A percentile compares a stretch with the other conserved stretches of the same genome.
Conservation (phyloP, 345 rosid species). For the Gossypium thurberi region DNA sequence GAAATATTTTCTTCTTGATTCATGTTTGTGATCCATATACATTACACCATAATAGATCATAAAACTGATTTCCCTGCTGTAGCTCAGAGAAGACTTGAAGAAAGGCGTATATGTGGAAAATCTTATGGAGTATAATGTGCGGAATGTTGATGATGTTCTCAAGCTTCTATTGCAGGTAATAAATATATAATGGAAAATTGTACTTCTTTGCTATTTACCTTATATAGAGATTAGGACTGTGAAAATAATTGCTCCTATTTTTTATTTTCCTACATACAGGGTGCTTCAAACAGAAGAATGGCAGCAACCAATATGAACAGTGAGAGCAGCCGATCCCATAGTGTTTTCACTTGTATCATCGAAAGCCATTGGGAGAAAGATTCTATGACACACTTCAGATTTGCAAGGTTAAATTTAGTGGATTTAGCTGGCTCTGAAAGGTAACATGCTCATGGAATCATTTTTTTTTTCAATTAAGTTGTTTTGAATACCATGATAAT, state of each 20-base stretch:
- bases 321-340: slow-evolving; percentile 96
- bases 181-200: slow-evolving; percentile 12
- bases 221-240: not conserved
- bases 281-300: slow-evolving; percentile 76
- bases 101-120: slow-evolving; percentile 89
- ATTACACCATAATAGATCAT: slow-evolving; percentile 19
- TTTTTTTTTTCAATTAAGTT: slow-evolving; percentile 6
- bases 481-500: slow-evolving; percentile 15
- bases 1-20: slow-evolving; percentile 13
- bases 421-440: slow-evolving; percentile 99
- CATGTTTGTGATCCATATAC: not conserved
- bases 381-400: slow-evolving; percentile 70
- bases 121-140: slow-evolving; percentile 65
- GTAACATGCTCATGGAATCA: slow-evolving; percentile 29
- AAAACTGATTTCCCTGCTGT: slow-evolving; percentile 27
- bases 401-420: slow-evolving; percentile 89
- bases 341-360: slow-evolving; percentile 89
- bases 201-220: not conserved
- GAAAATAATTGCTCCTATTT: not conserved
- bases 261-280: slow-evolving; percentile 37
- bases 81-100: slow-evolving; percentile 91
- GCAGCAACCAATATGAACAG: slow-evolving; percentile 91
- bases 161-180: slow-evolving; percentile 68
- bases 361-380: slow-evolving; percentile 91
- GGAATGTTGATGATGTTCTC: slow-evolving; percentile 61